Conservation (phyloP, 768 basidiomycete genomes). For the Hemileccinum impolitum region DNA sequence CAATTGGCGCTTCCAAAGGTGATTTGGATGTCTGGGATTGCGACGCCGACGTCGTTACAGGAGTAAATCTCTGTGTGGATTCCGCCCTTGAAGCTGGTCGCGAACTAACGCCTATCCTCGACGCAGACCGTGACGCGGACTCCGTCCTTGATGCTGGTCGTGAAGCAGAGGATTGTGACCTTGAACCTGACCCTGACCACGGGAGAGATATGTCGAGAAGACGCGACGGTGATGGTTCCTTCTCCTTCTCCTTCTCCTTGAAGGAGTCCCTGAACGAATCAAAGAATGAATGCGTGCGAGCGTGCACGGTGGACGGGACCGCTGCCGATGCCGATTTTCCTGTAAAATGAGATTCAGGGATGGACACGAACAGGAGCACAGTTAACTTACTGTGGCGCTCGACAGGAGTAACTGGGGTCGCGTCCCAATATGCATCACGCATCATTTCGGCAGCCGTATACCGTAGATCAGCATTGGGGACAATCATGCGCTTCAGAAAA, state of each 20-base stretch:
- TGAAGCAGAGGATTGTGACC: conserved; percentile 13
- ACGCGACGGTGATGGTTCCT: conserved; percentile 26
- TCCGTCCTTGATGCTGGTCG: conserved; percentile 14
- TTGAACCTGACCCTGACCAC: conserved; percentile 26
- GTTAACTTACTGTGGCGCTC: conserved; percentile 41
- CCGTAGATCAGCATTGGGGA: conserved; percentile 77
- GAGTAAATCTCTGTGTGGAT: background rate
- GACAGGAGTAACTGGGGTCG: conserved; percentile 25
- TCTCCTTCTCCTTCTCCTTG: conserved; percentile 29
- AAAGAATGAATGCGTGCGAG: conserved; percentile 18
- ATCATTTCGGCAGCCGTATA: conserved; percentile 67
- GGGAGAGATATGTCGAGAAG: conserved; percentile 35
- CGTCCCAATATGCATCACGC: conserved; percentile 64
- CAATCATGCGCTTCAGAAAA: conserved; percentile 72
- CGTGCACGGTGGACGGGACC: conserved; percentile 10
- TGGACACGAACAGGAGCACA: conserved; percentile 12
- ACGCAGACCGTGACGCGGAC: conserved; percentile 16
- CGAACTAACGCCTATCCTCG: conserved; percentile 14
- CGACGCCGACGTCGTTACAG: background rate
- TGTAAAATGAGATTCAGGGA: conserved; percentile 12
- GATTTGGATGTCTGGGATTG: background rate
- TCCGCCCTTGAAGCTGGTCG: conserved; percentile 17
- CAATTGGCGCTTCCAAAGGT: background rate
- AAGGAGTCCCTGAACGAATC: conserved; percentile 17
- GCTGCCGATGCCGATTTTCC: conserved; percentile 34